phyloP scores from a whole-genome alignment of 495 filamentous ascomycete genomes.

The Cercophora sp. region DNA sequence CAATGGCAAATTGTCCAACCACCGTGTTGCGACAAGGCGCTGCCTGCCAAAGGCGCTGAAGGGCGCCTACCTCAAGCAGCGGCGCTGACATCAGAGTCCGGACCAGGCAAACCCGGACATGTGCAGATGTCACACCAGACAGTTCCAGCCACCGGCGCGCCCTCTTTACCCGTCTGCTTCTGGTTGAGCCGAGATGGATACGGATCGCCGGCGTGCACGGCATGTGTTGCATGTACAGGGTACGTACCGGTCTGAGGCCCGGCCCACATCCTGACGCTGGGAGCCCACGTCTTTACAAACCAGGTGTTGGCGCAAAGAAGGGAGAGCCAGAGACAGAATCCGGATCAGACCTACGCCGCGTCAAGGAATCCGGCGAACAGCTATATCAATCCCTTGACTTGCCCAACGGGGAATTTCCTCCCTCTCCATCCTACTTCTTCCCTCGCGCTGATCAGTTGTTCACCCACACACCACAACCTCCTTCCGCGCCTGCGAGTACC shows the following conservation, averaged over 20 bases:
- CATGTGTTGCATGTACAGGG: not conserved
- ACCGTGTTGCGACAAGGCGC: not conserved
- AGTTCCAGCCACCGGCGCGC: not conserved
- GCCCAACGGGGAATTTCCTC: not conserved
- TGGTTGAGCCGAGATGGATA: constrained; percentile 2
- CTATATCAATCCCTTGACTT: not conserved
- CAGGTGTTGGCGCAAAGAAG: constrained; percentile 4
- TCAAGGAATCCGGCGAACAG: too few species aligned
- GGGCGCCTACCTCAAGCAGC: not conserved
- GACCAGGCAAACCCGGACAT: not conserved
- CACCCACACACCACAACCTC: not conserved
- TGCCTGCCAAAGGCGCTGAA: not conserved
- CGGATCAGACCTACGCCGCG: too few species aligned
- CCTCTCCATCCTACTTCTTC: not conserved
- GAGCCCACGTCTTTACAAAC: constrained; percentile 1
- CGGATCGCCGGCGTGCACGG: not conserved
- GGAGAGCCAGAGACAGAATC: not conserved
- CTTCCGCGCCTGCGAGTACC: not conserved
- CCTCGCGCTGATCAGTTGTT: not conserved
- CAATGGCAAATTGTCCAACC: not conserved
- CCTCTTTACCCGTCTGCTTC: not conserved
- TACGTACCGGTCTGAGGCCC: constrained; percentile 4
- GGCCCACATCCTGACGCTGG: not conserved
- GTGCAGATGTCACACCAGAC: not conserved
- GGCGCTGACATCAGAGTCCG: constrained; percentile 8